Evolutionary conservation across 257 asterid genomes (phyloP), one percentile per base, ranked within the genome.

Genomic region (Ligustrum vulgare): DNA sequence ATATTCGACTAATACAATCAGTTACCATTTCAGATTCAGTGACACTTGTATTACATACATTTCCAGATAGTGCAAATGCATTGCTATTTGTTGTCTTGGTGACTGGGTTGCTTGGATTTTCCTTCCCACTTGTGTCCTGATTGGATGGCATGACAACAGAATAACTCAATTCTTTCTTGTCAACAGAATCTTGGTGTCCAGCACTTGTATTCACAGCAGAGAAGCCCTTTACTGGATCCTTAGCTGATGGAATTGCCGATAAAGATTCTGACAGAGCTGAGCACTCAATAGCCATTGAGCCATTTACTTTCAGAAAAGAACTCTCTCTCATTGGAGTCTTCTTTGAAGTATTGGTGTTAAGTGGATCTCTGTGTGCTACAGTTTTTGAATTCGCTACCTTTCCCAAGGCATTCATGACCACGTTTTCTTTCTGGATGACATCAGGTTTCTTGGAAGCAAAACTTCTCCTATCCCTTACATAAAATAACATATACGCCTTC

Each of bases 401-500:
- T 65, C 88, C 91, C 6, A 83, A 54, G 74, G 84, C 85, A 78
- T 82, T 86, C 71, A 72, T 74, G 49, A 72, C 80, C 73, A 67
- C 71, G 65, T 79, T 86, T 49, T 86, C 93, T 79, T 86, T 87
- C 77, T 78, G 89, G 43, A 73, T 25, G 36, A 73, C 79, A 72
- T 73, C 85, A 10, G 86, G 77, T 80, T 86, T 95, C 82, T 86
- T 90, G 16, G 86, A 54, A 43, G 32, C 35, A 43, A 70, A 37
- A 16, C 73, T 82, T 73, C 78, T 87, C 82, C 87, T 81, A 80
- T 95, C 97, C 39, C 94, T 88, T 68, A 95, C 97, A 81, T 95
- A 95, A 81, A 95, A 95, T 80, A 95, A 80, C 97, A 95, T 95
- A 77, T 95, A 95, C 33, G 99, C 99, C 86, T 95, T 90, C 84